Evolutionary conservation across 768 basidiomycete genomes (phyloP).

Genomic region (Psilocybe azurescens): DNA sequence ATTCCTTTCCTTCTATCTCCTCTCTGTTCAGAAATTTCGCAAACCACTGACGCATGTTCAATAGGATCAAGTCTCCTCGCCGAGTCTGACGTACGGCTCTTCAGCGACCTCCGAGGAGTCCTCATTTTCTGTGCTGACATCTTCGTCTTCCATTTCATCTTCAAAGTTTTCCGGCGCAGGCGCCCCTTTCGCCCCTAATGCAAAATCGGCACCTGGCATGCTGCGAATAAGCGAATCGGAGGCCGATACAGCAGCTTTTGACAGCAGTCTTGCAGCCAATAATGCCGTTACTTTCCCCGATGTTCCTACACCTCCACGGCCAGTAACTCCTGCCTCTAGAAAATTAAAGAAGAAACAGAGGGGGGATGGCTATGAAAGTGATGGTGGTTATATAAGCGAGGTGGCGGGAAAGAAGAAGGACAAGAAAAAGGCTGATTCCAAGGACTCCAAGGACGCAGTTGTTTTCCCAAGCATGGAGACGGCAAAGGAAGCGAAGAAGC

Average conservation of each 20-base stretch:
- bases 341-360: conserved; percentile 49
- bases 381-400: conserved; percentile 57
- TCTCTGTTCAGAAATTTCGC: conserved; percentile 1
- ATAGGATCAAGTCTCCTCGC: conserved; percentile 32
- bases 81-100: conserved; percentile 37
- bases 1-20: background rate
- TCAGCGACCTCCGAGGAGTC: conserved; percentile 41
- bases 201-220: conserved; percentile 5
- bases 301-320: conserved; percentile 24
- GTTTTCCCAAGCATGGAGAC: conserved; percentile 12
- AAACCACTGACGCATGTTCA: conserved; percentile 11
- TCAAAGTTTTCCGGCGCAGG: conserved; percentile 15
- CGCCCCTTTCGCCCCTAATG: conserved; percentile 2
- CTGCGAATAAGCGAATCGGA: conserved; percentile 12
- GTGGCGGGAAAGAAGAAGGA: conserved; percentile 27
- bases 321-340: conserved; percentile 30
- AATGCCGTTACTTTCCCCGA: conserved; percentile 28
- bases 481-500: conserved; percentile 33
- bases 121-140: conserved; percentile 23
- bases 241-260: conserved; percentile 1
- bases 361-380: conserved; percentile 56
- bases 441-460: conserved; percentile 16
- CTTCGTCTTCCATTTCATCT: conserved; percentile 25
- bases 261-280: conserved; percentile 11
- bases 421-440: conserved; percentile 20